Base-by-base conservation (phyloP, 441 rosid species). In the Eruca vesicaria region DNA sequence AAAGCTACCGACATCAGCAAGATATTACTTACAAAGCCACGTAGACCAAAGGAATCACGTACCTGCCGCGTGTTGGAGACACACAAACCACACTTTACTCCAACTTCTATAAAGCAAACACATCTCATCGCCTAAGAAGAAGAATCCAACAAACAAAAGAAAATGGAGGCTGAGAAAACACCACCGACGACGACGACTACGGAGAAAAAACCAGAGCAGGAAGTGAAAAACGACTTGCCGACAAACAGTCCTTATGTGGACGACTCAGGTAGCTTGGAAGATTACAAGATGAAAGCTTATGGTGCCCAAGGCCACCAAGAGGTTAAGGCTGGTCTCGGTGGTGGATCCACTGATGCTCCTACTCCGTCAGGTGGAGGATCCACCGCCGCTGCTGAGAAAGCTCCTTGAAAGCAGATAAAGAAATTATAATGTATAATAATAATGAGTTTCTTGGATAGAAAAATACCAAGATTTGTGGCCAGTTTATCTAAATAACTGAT, bases 341-440 rank as follows among this genome's bases (percentile, higher is more conserved):
- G 78, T 63, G 81, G 81, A 19, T 3, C 67, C 53, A 78, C 81
- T 35, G 81, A 78, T 56, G 81, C 78, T 32, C 81, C 81, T 45
- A 78, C 81, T 73, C 78, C 78, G 55, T 68, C 78, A 3, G 74
- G 81, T n/a, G 63, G 20, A 26, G 57, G 16, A 15, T 2, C 73
- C 61, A 14, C 61, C 19, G n/a, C 61, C 14, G 12, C 33, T 18
- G 45, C 45, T 52, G 57, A 18, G 0, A 65, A 64, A 43, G 68
- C 80, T 58, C 57, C 76, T 0, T 71, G 57, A 52, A 45, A 45
- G 20, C 53, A 7, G 8, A 32, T 2, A 68, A 12, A 26, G 33
- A 15, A 52, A 1, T 7, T 23, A 6, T 11, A 41, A 38, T 12
- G 8, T 3, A 0, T 14, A 38, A 3, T 50, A 53, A 21, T 53